Conservation (phyloP, 106 monocot species). For the Posidonia australis region DNA sequence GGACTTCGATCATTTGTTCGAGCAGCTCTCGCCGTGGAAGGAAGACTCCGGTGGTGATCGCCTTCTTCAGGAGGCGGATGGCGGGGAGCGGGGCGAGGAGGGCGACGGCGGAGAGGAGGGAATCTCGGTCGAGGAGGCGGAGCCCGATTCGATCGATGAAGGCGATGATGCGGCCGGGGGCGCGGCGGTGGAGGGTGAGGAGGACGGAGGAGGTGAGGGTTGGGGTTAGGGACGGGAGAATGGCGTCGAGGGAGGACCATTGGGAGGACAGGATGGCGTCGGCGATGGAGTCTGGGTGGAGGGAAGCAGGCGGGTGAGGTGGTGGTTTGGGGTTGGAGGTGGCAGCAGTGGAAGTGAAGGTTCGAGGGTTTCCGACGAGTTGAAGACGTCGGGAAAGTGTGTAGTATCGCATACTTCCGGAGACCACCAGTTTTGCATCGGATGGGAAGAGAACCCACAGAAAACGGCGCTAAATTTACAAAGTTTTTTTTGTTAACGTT, state of each 20-base stretch:
- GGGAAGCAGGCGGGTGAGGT: neutral
- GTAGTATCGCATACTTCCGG: too few species aligned
- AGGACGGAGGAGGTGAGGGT: constrained; percentile 11
- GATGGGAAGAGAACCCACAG: too few species aligned
- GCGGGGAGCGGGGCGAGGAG: constrained; percentile 9
- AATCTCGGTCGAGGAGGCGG: constrained; percentile 1
- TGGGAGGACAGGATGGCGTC: constrained; percentile 6
- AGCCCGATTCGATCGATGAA: constrained; percentile 3
- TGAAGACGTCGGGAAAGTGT: too few species aligned
- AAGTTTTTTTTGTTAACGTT: too few species aligned
- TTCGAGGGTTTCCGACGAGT: neutral
- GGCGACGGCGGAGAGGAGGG: constrained; percentile 12
- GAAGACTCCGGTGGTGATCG: too few species aligned
- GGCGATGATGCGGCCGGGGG: constrained; percentile 5
- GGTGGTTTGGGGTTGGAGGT: neutral
- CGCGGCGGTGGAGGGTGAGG: constrained; percentile 7
- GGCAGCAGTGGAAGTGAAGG: neutral
- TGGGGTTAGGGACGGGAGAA: constrained; percentile 13
- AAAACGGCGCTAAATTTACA: too few species aligned
- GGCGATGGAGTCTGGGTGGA: neutral
- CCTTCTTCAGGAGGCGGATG: too few species aligned
- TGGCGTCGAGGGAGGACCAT: constrained; percentile 2
- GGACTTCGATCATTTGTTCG: too few species aligned
- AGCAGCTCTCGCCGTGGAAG: too few species aligned
- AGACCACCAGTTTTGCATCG: too few species aligned